Base-by-base conservation (phyloP, 1,284 basidiomycete genomes). In the Irpex sp. region DNA sequence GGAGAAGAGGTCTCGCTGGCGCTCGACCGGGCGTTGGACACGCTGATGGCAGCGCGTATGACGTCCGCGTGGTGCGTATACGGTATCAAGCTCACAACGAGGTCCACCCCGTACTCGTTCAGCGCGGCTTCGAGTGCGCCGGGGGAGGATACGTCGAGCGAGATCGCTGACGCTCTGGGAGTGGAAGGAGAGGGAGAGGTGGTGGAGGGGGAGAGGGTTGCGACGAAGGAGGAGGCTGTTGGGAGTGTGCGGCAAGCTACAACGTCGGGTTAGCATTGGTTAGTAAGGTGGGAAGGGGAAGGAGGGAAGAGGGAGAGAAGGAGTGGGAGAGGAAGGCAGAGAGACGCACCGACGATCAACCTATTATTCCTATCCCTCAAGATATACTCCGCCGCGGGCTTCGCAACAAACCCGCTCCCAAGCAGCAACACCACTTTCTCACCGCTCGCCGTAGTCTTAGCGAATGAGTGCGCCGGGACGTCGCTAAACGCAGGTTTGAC, bases 41-140 rank as follows among this genome's bases (percentile, higher is more conserved):
- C 31, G 31, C 5, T 6, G 31, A 34, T 34, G 31, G 31, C 31
- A 13, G 95, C 93, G 78, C 93, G 90, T 82, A 99, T 97, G 72
- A 99, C 95, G 47, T 83, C 81, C 15, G 89, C 89, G 77, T 99
- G 97, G 82, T 91, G 84, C 63, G 89, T 96, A 84, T 98, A 99
- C 6, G 97, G 97, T 68, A 99, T 96, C 73, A 99, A 88, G 40
- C 94, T 97, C 73, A 99, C 93, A 74, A 99, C 95, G 64, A 98
- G 85, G 77, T 99, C 95, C 1, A 54, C 51, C 1, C 1, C 15
- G 77, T 95, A 89, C 59, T 86, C 89, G 55, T 91, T 92, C 66
- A 99, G 85, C 57, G 89, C 88, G 48, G 82, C 81, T 70, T 95
- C 92, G 57, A 99, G 89, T 4, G 87, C 91, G 15, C 83, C 79